Evolutionary conservation across 73 alveolate genomes (phyloP).

Genomic region (Tetrahymena elliotti): DNA sequence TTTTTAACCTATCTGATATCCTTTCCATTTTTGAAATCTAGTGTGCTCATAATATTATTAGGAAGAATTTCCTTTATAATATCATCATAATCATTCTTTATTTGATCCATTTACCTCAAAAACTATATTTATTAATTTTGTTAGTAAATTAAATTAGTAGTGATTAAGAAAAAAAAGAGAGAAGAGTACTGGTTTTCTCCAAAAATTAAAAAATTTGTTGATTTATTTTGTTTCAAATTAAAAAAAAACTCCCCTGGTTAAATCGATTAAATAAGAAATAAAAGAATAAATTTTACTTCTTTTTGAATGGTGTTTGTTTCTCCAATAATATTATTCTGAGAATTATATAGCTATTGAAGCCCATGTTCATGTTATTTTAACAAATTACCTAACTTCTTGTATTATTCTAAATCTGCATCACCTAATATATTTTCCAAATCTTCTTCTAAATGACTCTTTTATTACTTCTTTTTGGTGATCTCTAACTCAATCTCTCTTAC

Average conservation of each 20-base stretch:
- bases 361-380: background rate
- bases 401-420: conserved; percentile 39
- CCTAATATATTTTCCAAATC: conserved; percentile 38
- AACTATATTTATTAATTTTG: background rate
- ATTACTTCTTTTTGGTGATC: conserved; percentile 21
- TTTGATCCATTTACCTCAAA: conserved; percentile 6
- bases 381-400: conserved; percentile 6
- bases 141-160: background rate
- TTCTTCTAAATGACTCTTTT: conserved; percentile 37
- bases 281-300: background rate
- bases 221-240: no score
- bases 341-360: background rate
- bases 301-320: background rate
- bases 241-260: background rate
- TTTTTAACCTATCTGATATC: conserved; percentile 33
- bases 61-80: conserved; percentile 34
- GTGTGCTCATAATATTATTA: conserved; percentile 19
- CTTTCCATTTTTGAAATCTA: conserved; percentile 29
- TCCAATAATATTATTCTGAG: background rate
- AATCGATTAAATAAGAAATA: background rate
- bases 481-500: conserved; percentile 24
- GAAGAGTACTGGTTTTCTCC: background rate
- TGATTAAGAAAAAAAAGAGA: background rate
- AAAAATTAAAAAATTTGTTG: background rate
- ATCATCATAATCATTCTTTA: conserved; percentile 40